Conservation (phyloP, 2,329 filamentous ascomycete species). For the Stagonosporopsis rhizophila region DNA sequence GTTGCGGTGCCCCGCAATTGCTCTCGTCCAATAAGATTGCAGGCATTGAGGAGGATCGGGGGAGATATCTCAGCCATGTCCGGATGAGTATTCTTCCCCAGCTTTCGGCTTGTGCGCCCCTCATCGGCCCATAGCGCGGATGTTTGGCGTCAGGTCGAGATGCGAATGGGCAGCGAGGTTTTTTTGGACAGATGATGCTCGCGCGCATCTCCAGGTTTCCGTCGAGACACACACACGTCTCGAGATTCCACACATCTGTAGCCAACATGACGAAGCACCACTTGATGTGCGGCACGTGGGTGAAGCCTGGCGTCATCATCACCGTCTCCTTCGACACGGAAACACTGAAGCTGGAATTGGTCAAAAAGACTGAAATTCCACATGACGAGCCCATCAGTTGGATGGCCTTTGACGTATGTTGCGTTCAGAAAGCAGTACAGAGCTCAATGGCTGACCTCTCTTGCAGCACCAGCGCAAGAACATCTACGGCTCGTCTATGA, state of each 20-base stretch:
- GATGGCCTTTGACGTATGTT: constrained; percentile 85
- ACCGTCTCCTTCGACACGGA: constrained; percentile 89
- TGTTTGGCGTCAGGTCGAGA: constrained; percentile 21
- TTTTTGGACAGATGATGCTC: constrained; percentile 7
- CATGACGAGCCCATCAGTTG: constrained; percentile 88
- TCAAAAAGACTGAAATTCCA: constrained; percentile 83
- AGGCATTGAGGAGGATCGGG: background rate
- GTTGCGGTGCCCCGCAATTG: constrained; percentile 32
- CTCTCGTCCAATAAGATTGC: constrained; percentile 36
- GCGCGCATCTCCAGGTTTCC: background rate
- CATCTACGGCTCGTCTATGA: constrained; percentile 90
- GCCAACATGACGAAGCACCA: constrained; percentile 75
- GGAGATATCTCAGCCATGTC: constrained; percentile 19
- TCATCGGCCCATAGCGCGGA: constrained; percentile 23
- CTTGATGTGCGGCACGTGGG: constrained; percentile 93
- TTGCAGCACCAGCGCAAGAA: constrained; percentile 78
- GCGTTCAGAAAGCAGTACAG: background rate
- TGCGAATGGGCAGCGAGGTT: constrained; percentile 10
- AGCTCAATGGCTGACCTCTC: constrained; percentile 22
- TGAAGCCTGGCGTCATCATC: constrained; percentile 86
- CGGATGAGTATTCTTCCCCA: background rate
- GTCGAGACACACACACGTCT: background rate
- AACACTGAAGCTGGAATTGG: constrained; percentile 72
- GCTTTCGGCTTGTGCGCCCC: background rate
- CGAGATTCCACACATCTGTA: constrained; percentile 8